These are phyloP conservation scores for Geotrichum klebahnii DNA, from an alignment of 1,139 yeast genomes.

Conservation along the genomic window DNA sequence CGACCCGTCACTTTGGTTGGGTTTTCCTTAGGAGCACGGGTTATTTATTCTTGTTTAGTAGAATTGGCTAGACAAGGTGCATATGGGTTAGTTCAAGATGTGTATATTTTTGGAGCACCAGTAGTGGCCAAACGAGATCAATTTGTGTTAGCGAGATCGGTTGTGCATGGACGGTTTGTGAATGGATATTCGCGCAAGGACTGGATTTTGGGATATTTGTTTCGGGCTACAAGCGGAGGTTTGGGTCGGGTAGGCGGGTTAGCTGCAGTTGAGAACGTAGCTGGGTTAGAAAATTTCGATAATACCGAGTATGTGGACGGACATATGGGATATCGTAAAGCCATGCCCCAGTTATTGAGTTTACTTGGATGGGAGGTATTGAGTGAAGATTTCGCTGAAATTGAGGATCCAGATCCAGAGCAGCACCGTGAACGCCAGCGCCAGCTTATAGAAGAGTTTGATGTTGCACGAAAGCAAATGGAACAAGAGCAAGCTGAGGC, in stretches of 20 bases:
- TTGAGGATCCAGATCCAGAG: slow-evolving; percentile 94
- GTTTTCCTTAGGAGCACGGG: slow-evolving; percentile 88
- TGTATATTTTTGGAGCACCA: slow-evolving; percentile 84
- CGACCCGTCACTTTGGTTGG: slow-evolving; percentile 92
- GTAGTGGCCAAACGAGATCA: slow-evolving; percentile 75
- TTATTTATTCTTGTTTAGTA: slow-evolving; percentile 82
- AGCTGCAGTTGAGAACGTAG: slow-evolving; percentile 57
- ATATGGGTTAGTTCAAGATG: slow-evolving; percentile 84
- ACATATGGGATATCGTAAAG: slow-evolving; percentile 93
- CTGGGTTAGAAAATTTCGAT: slow-evolving; percentile 77
- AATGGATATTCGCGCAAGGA: slow-evolving; percentile 90
- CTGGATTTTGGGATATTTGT: slow-evolving; percentile 93
- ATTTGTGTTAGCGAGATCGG: slow-evolving; percentile 72
- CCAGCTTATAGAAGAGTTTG: slow-evolving; percentile 75
- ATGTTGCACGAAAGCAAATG: slow-evolving; percentile 65
- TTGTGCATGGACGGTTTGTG: slow-evolving; percentile 84
- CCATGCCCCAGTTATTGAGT: slow-evolving; percentile 76
- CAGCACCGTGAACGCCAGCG: slow-evolving; percentile 72
- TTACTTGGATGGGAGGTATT: slow-evolving; percentile 74
- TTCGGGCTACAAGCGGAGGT: slow-evolving; percentile 95
- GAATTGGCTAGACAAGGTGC: slow-evolving; percentile 86
- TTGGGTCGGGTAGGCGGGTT: slow-evolving; percentile 85
- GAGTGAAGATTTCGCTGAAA: slow-evolving; percentile 89
- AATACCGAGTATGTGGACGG: slow-evolving; percentile 87
- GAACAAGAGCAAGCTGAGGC: slow-evolving; percentile 32